phyloP scores from a whole-genome alignment of 2,329 filamentous ascomycete genomes.

The Ceratocystis colombiana region DNA sequence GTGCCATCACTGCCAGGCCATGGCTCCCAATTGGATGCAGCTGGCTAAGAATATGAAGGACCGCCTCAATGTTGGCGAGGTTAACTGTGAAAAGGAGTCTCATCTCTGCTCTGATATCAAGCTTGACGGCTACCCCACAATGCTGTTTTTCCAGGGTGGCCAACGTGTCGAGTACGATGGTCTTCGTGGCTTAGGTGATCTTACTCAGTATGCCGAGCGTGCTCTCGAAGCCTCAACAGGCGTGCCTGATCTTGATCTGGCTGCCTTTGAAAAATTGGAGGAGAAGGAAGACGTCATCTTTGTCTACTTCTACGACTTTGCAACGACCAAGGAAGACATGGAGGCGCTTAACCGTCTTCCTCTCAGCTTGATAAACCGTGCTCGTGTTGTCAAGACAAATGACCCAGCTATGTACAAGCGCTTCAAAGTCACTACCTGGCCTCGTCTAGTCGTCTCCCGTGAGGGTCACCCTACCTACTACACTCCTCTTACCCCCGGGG shows the following conservation, averaged over 20 bases:
- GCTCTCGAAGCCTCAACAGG: constrained; percentile 67
- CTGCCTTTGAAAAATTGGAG: constrained; percentile 69
- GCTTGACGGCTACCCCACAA: constrained; percentile 72
- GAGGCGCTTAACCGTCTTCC: constrained; percentile 75
- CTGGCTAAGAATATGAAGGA: constrained; percentile 86
- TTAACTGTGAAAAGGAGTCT: constrained; percentile 82
- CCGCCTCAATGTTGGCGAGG: constrained; percentile 82
- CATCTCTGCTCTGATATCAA: constrained; percentile 86
- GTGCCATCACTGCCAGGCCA: constrained; percentile 90
- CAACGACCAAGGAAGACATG: constrained; percentile 88
- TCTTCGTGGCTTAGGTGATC: constrained; percentile 80
- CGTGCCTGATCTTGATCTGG: constrained; percentile 69
- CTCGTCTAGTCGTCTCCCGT: constrained; percentile 78
- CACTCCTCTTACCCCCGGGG: constrained; percentile 70
- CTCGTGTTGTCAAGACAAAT: constrained; percentile 83
- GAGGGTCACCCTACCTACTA: constrained; percentile 89
- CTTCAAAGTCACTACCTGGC: constrained; percentile 96
- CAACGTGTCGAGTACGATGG: constrained; percentile 91
- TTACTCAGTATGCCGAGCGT: constrained; percentile 77
- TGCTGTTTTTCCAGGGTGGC: constrained; percentile 83
- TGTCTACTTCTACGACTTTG: constrained; percentile 94
- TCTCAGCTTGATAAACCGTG: constrained; percentile 79
- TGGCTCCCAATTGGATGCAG: constrained; percentile 82
- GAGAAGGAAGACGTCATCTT: constrained; percentile 93
- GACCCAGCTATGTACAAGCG: constrained; percentile 64